Evolutionary conservation across 2,329 filamentous ascomycete species (phyloP), one percentile per base, ranked within the genome.

Genomic region (Exophiala phaeomuriformis): DNA sequence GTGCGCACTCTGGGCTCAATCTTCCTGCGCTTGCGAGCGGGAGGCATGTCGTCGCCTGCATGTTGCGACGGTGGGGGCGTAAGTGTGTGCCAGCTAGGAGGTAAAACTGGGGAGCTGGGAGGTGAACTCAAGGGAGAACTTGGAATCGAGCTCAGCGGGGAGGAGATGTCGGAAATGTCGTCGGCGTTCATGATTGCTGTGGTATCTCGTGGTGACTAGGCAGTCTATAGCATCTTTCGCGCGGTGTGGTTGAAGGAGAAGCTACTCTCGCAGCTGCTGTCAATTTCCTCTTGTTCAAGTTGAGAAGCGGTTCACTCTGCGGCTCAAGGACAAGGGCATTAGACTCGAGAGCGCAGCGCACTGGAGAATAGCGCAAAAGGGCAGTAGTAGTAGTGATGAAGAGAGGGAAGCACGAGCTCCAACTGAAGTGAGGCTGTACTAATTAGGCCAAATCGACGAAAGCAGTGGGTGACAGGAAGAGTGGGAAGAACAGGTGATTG

Each of bases 11-110:
- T 82, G 61, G 78, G 76, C 54, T 80, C 76, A 55, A 76, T 74
- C 51, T 85, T 78, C 67, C 83, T 84, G 64, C 86, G 83, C 69
- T 86, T 86, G 76, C 94, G 95, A 51, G 83, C 75, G 32, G 88
- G 86, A 36, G 83, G 79, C 48, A 81, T 82, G 64, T 87, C 83
- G 67, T 77, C 77, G 67, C 79, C 76, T 66, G 72, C 70, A 61
- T 70, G 66, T 57, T 72, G 70, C 10, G 72, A 74, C 42, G 70
- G 71, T 50, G 72, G 69, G 55, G 72, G 71, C 54, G 71, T 72
- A 39, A 62, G 45, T 52, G 67, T 67, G 62, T 67, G 70, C 63
- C 67, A 69, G 47, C 60, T 66, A 19, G 68, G 65, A 41, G 71
- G 69, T 35, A 70, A 63, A 48, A 62, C 62, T 10, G 70, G 68